phyloP scores from a whole-genome alignment of 2,329 filamentous ascomycete species.

The Pyrenochaeta sp. region DNA sequence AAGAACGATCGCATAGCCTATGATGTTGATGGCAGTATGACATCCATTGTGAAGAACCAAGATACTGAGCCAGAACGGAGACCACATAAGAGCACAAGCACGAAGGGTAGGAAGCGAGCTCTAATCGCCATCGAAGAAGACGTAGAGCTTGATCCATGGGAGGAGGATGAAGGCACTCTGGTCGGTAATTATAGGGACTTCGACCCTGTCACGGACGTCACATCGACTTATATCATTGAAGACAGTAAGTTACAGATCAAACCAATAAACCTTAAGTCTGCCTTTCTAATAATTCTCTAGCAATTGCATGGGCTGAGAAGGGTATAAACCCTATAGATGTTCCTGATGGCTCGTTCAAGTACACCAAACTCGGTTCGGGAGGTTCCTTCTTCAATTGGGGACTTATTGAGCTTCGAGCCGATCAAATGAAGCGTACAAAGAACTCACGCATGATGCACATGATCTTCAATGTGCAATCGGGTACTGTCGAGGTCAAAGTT shows the following conservation, averaged over 20 bases:
- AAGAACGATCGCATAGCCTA: conserved; percentile 81
- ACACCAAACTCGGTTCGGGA: conserved; percentile 74
- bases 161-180: conserved; percentile 70
- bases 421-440: conserved; percentile 85
- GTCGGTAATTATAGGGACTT: conserved; percentile 71
- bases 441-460: conserved; percentile 97
- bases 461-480: conserved; percentile 89
- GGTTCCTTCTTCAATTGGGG: conserved; percentile 85
- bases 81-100: conserved; percentile 40
- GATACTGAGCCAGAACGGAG: conserved; percentile 58
- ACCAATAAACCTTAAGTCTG: neutral
- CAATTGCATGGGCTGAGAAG: conserved; percentile 67
- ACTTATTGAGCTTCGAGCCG: conserved; percentile 85
- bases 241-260: conserved; percentile 44
- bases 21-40: conserved; percentile 72
- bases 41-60: conserved; percentile 79
- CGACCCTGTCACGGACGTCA: conserved; percentile 66
- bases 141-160: conserved; percentile 73
- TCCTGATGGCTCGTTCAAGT: conserved; percentile 77
- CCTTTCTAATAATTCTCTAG: conserved; percentile 49
- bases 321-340: conserved; percentile 67
- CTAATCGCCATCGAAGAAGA: conserved; percentile 58
- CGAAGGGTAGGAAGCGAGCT: conserved; percentile 38
- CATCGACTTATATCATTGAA: conserved; percentile 60
- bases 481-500: conserved; percentile 81